Evolutionary conservation across 257 asterid species (phyloP).

Genomic region (Parsonsia alboflavescens): DNA sequence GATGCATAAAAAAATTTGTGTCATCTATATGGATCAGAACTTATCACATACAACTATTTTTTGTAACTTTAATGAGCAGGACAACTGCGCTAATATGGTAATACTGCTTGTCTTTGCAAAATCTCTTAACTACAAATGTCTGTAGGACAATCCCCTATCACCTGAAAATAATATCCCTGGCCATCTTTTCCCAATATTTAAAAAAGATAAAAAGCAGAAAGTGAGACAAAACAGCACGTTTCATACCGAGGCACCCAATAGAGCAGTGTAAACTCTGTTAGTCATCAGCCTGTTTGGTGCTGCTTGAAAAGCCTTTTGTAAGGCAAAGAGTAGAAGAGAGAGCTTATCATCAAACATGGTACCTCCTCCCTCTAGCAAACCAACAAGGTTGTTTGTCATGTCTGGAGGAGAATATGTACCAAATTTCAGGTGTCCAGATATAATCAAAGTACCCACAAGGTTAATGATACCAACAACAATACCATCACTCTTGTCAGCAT

Average conservation of each 20-base stretch:
- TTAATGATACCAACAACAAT: constrained; percentile 73
- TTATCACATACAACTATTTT: background rate
- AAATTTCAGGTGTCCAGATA: constrained; percentile 79
- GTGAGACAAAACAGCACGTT: constrained; percentile 9
- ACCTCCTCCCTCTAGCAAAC: constrained; percentile 93
- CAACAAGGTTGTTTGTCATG: constrained; percentile 60
- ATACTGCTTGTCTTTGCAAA: background rate
- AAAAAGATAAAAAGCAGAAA: constrained; percentile 14
- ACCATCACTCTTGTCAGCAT: constrained; percentile 85
- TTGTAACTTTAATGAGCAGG: background rate
- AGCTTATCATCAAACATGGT: constrained; percentile 99
- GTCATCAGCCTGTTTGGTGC: constrained; percentile 95
- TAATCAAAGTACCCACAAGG: constrained; percentile 80
- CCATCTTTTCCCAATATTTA: constrained; percentile 10
- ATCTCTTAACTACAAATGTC: background rate
- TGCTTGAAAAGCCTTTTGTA: constrained; percentile 94
- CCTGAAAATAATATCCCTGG: background rate
- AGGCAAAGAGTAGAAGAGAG: constrained; percentile 91
- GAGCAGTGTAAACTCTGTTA: constrained; percentile 61
- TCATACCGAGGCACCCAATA: constrained; percentile 90
- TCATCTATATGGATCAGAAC: background rate
- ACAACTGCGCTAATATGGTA: no score
- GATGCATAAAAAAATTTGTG: background rate
- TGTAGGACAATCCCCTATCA: background rate
- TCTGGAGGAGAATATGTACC: constrained; percentile 72